phyloP scores from a whole-genome alignment of 2,329 filamentous ascomycete species.

The Paecilomyces sp. region DNA sequence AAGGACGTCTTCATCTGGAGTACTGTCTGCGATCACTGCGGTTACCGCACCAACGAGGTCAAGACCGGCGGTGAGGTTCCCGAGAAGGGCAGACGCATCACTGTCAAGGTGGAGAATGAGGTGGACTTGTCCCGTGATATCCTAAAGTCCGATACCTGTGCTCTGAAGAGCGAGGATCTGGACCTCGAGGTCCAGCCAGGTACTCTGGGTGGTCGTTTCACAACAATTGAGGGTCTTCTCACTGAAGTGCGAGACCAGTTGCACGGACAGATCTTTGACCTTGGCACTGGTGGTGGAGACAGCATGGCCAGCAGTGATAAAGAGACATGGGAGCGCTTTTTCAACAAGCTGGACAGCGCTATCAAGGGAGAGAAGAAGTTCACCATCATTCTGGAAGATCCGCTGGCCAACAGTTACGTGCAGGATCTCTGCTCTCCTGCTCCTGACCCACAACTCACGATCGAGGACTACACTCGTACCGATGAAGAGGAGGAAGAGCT shows the following conservation, averaged over 20 bases:
- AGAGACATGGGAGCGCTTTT: constrained; percentile 73
- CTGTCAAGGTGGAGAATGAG: constrained; percentile 59
- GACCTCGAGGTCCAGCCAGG: constrained; percentile 83
- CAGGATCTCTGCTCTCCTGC: constrained; percentile 76
- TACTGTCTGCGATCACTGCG: constrained; percentile 84
- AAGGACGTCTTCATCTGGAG: constrained; percentile 96
- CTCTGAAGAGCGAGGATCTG: constrained; percentile 78
- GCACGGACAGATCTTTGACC: constrained; percentile 77
- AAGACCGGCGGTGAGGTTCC: constrained; percentile 95
- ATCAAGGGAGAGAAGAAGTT: constrained; percentile 77
- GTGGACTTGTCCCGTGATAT: constrained; percentile 86
- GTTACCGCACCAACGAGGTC: constrained; percentile 92
- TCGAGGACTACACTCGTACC: constrained; percentile 78
- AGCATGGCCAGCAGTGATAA: constrained; percentile 62
- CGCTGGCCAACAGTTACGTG: constrained; percentile 86
- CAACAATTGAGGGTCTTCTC: constrained; percentile 87
- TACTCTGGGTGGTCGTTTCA: constrained; percentile 92
- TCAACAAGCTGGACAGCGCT: constrained; percentile 65
- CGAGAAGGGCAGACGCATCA: constrained; percentile 76
- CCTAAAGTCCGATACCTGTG: constrained; percentile 90
- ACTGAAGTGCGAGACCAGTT: constrained; percentile 90
- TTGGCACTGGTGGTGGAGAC: constrained; percentile 64
- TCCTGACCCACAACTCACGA: constrained; percentile 74
- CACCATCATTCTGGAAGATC: constrained; percentile 76
- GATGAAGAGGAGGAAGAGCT: constrained; percentile 91